phyloP scores from a whole-genome alignment of 2,329 filamentous ascomycete genomes.

The Aaosphaeria arxii region DNA sequence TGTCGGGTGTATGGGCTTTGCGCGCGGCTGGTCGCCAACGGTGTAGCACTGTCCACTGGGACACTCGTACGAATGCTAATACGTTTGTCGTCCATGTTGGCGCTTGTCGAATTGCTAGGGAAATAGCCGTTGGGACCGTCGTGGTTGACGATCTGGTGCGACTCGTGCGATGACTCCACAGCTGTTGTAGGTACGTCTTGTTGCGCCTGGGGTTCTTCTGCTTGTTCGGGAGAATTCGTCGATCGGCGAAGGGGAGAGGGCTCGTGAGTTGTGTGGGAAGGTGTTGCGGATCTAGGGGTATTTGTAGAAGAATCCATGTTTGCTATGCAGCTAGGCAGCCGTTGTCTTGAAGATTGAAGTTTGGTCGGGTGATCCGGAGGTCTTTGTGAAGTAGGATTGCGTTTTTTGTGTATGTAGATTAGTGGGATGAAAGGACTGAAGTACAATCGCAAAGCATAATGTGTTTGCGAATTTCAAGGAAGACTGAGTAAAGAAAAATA shows the following conservation, averaged over 20 bases:
- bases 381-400: too few species aligned
- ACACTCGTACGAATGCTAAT: constrained; percentile 21
- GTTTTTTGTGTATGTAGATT: too few species aligned
- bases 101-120: constrained; percentile 15
- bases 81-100: constrained; percentile 14
- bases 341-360: too few species aligned
- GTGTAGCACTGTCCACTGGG: constrained; percentile 52
- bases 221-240: constrained; percentile 46
- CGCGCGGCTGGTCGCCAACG: constrained; percentile 52
- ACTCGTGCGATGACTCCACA: constrained; percentile 56
- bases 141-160: constrained; percentile 46
- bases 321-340: too few species aligned
- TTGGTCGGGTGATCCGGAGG: too few species aligned
- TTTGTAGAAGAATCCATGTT: constrained; percentile 47
- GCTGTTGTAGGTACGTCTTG: constrained; percentile 36
- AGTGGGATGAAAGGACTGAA: too few species aligned
- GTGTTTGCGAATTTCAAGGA: too few species aligned
- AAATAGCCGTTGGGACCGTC: constrained; percentile 34
- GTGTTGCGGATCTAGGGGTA: constrained; percentile 52
- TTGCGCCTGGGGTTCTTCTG: constrained; percentile 50
- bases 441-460: too few species aligned
- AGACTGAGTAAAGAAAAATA: too few species aligned
- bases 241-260: constrained; percentile 49
- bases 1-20: constrained; percentile 50
- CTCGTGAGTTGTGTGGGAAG: constrained; percentile 57